Percentiles rank a stretch among this genome's conserved stretches.
These are phyloP conservation scores for Eutrema yunnanense DNA, from an alignment of 345 rosid species.

Conservation along the genomic window DNA sequence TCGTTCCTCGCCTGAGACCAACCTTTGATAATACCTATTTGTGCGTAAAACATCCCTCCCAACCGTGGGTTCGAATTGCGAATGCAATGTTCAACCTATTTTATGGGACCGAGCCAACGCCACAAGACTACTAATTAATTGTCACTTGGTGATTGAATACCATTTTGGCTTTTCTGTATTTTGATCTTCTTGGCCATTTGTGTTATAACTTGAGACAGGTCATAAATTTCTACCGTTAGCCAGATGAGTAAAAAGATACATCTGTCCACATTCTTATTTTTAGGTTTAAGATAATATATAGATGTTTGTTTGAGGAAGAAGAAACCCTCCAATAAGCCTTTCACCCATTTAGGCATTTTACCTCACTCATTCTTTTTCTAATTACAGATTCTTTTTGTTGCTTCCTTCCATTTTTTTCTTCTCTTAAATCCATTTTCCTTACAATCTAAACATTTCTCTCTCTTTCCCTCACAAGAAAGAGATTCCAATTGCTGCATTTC, in stretches of 20 bases:
- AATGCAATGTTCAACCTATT: background rate
- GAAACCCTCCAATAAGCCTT: slow-evolving; percentile 4
- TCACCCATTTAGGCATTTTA: background rate
- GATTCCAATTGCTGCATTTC: background rate
- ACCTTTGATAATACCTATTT: background rate
- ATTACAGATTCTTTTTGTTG: background rate
- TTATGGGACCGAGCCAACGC: background rate
- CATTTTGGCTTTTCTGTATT: background rate
- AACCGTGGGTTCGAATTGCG: background rate
- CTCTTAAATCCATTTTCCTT: background rate
- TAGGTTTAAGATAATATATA: slow-evolving; percentile 9
- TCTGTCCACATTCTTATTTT: slow-evolving; percentile 20
- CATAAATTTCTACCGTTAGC: background rate
- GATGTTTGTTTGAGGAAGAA: slow-evolving; percentile 20
- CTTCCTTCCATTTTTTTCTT: background rate
- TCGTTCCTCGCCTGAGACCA: too few species aligned
- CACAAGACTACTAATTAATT: background rate
- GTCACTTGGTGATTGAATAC: background rate
- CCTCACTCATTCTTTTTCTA: background rate
- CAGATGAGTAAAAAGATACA: background rate
- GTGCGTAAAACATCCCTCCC: too few species aligned
- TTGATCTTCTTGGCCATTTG: background rate
- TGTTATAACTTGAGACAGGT: background rate
- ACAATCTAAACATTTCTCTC: background rate
- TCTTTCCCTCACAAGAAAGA: background rate